Evolutionary conservation across 345 rosid genomes (phyloP).

Genomic region (Arabis alpina): DNA sequence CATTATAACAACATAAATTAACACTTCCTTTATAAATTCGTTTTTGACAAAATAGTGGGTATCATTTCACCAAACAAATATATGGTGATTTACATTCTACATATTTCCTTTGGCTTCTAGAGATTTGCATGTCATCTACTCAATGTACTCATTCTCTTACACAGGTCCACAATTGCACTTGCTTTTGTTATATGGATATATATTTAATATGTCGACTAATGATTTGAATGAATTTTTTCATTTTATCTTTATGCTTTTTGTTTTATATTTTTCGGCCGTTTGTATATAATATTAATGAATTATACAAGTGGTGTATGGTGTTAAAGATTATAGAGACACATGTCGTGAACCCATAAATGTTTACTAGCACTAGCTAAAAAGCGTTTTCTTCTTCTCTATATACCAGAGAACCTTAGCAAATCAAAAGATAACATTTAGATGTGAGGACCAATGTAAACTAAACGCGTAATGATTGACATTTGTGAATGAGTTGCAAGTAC

Average conservation of each 20-base stretch:
- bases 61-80: constrained; percentile 6
- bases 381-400: background rate
- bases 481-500: background rate
- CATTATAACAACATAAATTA: background rate
- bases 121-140: constrained; percentile 11
- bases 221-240: background rate
- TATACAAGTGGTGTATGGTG: background rate
- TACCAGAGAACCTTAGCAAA: constrained; percentile 13
- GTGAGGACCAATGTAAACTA: background rate
- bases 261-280: background rate
- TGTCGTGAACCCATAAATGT: constrained; percentile 19
- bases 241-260: background rate
- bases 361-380: background rate
- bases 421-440: background rate
- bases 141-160: background rate
- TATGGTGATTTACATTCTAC: constrained; percentile 3
- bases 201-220: background rate
- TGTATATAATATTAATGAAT: background rate
- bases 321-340: constrained; percentile 10
- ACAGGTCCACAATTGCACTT: constrained; percentile 41
- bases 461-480: background rate
- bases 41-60: background rate
- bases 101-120: constrained; percentile 2
- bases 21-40: background rate
- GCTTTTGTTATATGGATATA: constrained; percentile 5